Conservation (phyloP, 192 early-diverging fungal species). For the Linderina pennispora region DNA sequence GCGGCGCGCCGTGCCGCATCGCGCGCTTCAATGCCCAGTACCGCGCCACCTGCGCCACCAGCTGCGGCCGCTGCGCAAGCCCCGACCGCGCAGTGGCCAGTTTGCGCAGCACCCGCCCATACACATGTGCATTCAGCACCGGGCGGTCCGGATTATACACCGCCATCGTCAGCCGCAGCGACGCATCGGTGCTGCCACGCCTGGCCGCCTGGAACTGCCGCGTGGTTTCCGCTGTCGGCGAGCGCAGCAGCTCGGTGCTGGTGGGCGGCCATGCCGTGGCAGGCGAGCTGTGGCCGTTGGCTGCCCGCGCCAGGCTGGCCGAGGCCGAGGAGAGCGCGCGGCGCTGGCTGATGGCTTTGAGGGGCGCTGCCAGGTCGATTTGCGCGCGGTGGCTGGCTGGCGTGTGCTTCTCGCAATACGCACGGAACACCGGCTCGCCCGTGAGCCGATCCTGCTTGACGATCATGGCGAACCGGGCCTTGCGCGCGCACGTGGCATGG, state of each 20-base stretch:
- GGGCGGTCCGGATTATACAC: constrained; percentile 34
- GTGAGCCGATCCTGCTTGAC: constrained; percentile 56
- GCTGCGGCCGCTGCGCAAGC: constrained; percentile 3
- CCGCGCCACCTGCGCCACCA: constrained; percentile 54
- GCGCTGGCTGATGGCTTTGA: constrained; percentile 7
- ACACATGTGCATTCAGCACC: constrained; percentile 35
- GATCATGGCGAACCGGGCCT: constrained; percentile 82
- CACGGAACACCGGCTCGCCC: constrained; percentile 59
- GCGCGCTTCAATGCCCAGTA: constrained; percentile 97
- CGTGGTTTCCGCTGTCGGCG: constrained; percentile 2
- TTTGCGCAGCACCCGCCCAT: constrained; percentile 3
- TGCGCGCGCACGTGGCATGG: constrained; percentile 89
- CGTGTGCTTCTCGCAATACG: constrained; percentile 89
- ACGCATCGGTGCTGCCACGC: constrained; percentile 12
- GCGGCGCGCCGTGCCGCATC: constrained; percentile 82
- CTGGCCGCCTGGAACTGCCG: constrained; percentile 5
- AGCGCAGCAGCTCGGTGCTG: constrained; percentile 1
- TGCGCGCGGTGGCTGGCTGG: constrained; percentile 51
- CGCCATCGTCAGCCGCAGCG: constrained; percentile 40
- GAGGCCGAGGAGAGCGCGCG: constrained; percentile 18
- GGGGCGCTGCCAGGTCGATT: constrained; percentile 28
- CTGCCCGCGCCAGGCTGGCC: constrained; percentile 11
- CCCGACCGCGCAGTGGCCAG: constrained; percentile 2
- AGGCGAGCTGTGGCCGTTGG: constrained; percentile 1
- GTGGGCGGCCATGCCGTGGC: constrained; percentile 11